Evolutionary conservation across 768 basidiomycete species (phyloP), one percentile per base, ranked within the genome.

Genomic region (Xerocomus brunneocitrinus): DNA sequence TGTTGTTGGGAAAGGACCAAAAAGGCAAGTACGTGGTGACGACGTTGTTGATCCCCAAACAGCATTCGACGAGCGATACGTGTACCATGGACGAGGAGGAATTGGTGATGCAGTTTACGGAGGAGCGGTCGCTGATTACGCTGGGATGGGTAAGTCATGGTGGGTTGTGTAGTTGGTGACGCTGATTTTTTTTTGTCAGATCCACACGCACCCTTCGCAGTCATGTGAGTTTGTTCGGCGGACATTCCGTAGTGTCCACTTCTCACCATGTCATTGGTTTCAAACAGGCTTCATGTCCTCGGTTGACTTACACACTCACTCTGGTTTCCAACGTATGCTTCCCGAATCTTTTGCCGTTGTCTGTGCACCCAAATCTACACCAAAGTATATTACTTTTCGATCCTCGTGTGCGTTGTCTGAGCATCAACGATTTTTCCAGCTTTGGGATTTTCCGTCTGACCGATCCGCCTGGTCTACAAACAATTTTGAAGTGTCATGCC

Each of bases 291-390:
- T 97, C 73, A 92, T 95, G 89, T 94, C 92, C 6, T 95, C 92
- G 8, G 85, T 95, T 16, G 93, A 95, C 67, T 69, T 97, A 22
- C 93, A 97, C 61, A 95, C 92, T 3, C 93, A 95, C 67, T 84
- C 89, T 1, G 86, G 81, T 8, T 97, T 94, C 71, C 93, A 95
- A 61, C 69, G 81, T 34, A 93, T 92, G 85, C 78, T 97, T 4
- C 89, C 88, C 0, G 93, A 97, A 65, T 92, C 90, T 0, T 90
- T 95, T 65, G 93, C 93, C 0, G 89, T 95, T 36, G 93, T 97
- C 14, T 94, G 91, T 62, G 90, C 92, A 4, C 93, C 93, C 0
- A 81, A 79, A 44, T 85, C 82, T 1, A 82, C 76, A 19, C 92
- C 91, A 0, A 84, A 80, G 87, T 90, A 69, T 27, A 84, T 64